A percentile compares a stretch with the other conserved stretches of the same genome.
Evolutionary conservation across 345 rosid genomes (phyloP).

Genomic region (Litchi chinensis): DNA sequence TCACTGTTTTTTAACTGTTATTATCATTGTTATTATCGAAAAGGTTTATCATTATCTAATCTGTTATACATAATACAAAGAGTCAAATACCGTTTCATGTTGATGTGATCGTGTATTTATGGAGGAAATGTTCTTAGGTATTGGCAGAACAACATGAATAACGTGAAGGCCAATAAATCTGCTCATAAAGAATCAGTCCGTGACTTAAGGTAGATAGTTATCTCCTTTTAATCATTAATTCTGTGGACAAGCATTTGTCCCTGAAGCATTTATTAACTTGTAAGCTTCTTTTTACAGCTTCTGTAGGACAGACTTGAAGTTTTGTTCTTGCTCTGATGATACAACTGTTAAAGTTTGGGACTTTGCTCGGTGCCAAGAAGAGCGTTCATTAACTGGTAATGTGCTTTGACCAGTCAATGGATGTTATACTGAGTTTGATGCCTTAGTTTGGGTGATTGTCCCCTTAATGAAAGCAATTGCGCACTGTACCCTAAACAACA

Average conservation of each 20-base stretch:
- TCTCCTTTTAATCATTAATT: background rate
- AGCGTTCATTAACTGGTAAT: conserved; percentile 89
- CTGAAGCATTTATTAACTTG: conserved; percentile 19
- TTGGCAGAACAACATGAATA: conserved; percentile 99
- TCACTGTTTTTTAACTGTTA: background rate
- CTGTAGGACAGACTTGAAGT: conserved; percentile 96
- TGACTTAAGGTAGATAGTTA: conserved; percentile 63
- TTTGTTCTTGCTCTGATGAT: conserved; percentile 98
- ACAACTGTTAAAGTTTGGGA: conserved; percentile 98
- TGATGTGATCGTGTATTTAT: conserved; percentile 1
- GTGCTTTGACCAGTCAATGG: conserved; percentile 36
- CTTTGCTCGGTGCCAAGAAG: conserved; percentile 93
- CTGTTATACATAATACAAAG: background rate
- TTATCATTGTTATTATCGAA: background rate
- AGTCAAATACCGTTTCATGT: background rate
- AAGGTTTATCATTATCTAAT: background rate
- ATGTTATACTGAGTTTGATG: conserved; percentile 12
- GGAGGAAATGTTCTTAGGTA: conserved; percentile 52
- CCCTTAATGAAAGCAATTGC: background rate
- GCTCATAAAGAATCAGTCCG: conserved; percentile 98
- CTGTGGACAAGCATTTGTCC: background rate
- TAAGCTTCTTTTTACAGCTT: conserved; percentile 61
- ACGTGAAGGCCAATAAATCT: conserved; percentile 91
- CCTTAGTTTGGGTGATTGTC: background rate
- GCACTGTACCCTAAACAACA: background rate